Conservation (phyloP, 2,329 filamentous ascomycete genomes). For the Amphichorda felina region DNA sequence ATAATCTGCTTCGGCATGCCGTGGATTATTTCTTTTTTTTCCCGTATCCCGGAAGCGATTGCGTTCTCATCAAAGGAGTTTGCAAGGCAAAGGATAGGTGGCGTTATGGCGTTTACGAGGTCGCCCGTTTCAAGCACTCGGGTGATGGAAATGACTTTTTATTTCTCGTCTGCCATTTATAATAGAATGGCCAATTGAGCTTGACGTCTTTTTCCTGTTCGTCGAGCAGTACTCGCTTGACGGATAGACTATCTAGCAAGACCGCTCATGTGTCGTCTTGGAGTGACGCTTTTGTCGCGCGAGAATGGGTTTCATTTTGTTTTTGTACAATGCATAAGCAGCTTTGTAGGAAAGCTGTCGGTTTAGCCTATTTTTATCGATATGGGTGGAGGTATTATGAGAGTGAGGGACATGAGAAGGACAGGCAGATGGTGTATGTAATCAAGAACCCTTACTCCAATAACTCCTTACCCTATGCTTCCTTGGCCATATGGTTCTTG, state of each 20-base stretch:
- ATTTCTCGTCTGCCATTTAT: too few species aligned
- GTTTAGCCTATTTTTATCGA: conserved; percentile 4
- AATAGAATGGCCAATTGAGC: too few species aligned
- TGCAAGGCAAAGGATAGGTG: neutral
- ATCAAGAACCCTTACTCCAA: neutral
- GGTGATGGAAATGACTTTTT: too few species aligned
- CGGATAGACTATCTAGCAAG: neutral
- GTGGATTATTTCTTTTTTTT: too few species aligned
- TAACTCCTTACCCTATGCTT: neutral
- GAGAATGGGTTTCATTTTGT: conserved; percentile 3
- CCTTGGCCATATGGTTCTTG: too few species aligned
- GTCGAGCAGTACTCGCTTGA: too few species aligned
- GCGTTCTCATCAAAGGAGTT: conserved; percentile 1
- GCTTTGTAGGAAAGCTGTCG: conserved; percentile 6
- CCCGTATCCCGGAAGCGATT: too few species aligned
- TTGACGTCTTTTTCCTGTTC: too few species aligned
- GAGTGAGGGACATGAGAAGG: conserved; percentile 7
- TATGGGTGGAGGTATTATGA: conserved; percentile 7
- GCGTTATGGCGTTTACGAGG: conserved; percentile 2
- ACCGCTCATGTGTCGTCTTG: neutral
- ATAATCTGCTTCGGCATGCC: too few species aligned
- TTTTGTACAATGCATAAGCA: conserved; percentile 23
- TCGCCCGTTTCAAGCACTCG: neutral
- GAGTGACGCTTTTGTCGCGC: neutral
- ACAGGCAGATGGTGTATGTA: conserved; percentile 5